Base-by-base conservation (phyloP, 2,329 filamentous ascomycete species). In the Cryphonectria carpinicola region DNA sequence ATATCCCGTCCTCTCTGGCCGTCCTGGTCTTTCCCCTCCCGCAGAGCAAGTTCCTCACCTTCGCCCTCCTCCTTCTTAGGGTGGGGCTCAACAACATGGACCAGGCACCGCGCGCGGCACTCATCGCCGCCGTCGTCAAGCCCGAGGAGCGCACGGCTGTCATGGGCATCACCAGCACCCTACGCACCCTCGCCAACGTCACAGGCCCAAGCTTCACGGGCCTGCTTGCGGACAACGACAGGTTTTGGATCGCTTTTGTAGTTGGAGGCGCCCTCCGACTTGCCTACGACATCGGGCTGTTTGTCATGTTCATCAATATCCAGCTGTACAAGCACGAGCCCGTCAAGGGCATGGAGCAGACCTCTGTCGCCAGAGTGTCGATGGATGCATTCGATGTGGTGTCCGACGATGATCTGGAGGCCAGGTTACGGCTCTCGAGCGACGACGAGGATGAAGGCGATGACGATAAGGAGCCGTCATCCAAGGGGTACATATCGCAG, bases 71-170 rank as follows among this genome's bases (percentile, higher is more conserved):
- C 1, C 82, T 90, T 37, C 77, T 92, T 28, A 84, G 90, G 6
- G 83, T 88, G 3, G 88, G 88, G 0, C 81, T 92, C 61, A 92
- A 92, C 75, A 89, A 86, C 73, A 91, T 92, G 88, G 90, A 92
- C 73, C 90, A 92, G 80, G 89, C 88, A 0, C 90, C 90, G 0
- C 83, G 90, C 2, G 82, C 89, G 0, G 89, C 90, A 0, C 88
- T 92, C 70, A 90, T 92, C 65, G 89, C 90, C 0, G 89, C 89
- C 0, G 88, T 91, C 0, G 89, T 92, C 3, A 86, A 84, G 72
- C 86, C 89, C 0, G 85, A 88, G 68, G 90, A 92, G 78, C 82
- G 90, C 1, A 92, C 90, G 0, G 90, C 89, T 0, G 89, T 90
- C n/a, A 90, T 92, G 88, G 90, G 90, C 17, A 89, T 92, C 74